These are phyloP conservation scores for Hemisphaericaspora lyxosophila DNA, from an alignment of 1,139 yeast species.

Conservation along the genomic window DNA sequence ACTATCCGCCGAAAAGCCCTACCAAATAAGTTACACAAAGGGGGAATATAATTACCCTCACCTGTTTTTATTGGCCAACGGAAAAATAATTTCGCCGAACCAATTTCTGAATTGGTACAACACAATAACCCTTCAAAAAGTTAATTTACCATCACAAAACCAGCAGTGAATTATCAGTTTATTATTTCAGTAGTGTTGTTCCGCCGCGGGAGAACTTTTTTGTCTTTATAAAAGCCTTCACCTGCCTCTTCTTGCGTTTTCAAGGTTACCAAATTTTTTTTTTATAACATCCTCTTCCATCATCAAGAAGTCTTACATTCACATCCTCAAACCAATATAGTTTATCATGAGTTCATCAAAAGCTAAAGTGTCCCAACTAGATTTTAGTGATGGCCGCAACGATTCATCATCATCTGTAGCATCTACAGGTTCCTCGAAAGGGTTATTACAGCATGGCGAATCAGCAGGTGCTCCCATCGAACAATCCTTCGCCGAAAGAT, in stretches of 20 bases:
- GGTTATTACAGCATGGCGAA: conserved; percentile 6
- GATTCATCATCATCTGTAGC: not conserved
- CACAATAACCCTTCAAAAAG: too few relatives aligned
- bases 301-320: too few relatives aligned
- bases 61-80: not conserved
- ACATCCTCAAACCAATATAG: not conserved
- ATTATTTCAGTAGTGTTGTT: too few relatives aligned
- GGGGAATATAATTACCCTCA: not conserved
- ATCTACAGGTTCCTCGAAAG: conserved; percentile 12
- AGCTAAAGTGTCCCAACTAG: not conserved
- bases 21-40: not conserved
- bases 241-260: not conserved
- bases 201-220: not conserved
- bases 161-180: too few relatives aligned
- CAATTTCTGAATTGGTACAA: not conserved
- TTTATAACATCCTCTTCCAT: too few relatives aligned
- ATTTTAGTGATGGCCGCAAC: not conserved
- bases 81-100: not conserved
- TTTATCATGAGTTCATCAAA: not conserved
- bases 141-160: not conserved
- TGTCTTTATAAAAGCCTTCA: not conserved
- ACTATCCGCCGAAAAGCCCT: not conserved
- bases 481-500: not conserved
- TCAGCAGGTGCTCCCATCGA: not conserved
- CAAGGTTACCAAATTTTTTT: too few relatives aligned